phyloP scores from a whole-genome alignment of 108 stramenopile species.

The Cyclotella atomus region DNA sequence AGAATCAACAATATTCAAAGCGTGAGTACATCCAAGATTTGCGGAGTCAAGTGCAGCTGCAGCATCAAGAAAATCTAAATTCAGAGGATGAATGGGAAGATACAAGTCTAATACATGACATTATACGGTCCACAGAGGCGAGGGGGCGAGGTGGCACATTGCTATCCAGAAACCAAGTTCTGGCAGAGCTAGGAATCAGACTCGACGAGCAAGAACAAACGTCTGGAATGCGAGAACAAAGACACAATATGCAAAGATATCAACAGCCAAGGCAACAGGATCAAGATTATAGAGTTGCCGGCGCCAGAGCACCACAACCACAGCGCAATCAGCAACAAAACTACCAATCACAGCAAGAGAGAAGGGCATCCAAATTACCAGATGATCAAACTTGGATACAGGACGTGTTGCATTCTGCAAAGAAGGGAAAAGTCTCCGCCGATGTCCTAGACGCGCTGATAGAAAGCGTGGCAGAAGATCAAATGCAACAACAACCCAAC shows the following conservation, averaged over 20 bases:
- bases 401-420: not conserved
- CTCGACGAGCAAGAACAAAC: not conserved
- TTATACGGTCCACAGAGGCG: not conserved
- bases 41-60: too few relatives aligned
- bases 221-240: not conserved
- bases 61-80: too few relatives aligned
- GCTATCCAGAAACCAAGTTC: not conserved
- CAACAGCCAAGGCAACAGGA: not conserved
- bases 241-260: not conserved
- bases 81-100: not conserved
- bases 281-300: too few relatives aligned
- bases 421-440: not conserved
- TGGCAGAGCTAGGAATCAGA: not conserved
- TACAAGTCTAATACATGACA: not conserved
- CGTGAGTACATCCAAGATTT: too few relatives aligned
- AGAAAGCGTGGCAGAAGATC: not conserved
- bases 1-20: not conserved
- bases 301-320: too few relatives aligned
- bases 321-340: not conserved
- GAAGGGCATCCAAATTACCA: not conserved
- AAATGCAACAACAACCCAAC: not conserved
- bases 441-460: not conserved
- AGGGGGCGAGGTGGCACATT: not conserved
- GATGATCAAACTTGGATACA: slow-evolving; percentile 11
- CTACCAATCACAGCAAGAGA: not conserved